Conservation (phyloP, 2,329 filamentous ascomycete genomes). For the Sporothrix humicola region DNA sequence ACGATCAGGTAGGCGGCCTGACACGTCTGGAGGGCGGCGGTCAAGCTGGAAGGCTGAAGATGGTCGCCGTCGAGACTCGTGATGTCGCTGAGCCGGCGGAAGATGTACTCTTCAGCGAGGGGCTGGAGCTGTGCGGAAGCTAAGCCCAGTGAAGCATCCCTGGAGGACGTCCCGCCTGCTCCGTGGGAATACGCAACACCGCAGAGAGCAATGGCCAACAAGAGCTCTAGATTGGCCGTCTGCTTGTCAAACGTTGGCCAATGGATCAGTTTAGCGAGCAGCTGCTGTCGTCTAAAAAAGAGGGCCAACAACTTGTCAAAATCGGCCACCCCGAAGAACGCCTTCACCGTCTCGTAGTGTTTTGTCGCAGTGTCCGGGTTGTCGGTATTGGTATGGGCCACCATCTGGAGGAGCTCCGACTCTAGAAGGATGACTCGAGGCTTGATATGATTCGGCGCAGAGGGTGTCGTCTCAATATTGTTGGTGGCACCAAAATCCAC, state of each 20-base stretch:
- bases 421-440: no score
- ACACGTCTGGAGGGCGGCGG: not conserved
- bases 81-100: not conserved
- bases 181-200: not conserved
- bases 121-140: not conserved
- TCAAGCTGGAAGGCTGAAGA: no score
- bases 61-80: no score
- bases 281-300: constrained; percentile 17
- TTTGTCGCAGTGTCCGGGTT: not conserved
- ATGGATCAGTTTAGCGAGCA: constrained; percentile 21
- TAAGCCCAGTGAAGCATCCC: not conserved
- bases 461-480: no score
- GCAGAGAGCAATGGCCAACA: constrained; percentile 19
- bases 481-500: not conserved
- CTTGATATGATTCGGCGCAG: no score
- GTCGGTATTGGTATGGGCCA: not conserved
- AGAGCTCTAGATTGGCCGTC: not conserved
- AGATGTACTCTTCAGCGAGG: constrained; percentile 12
- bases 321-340: not conserved
- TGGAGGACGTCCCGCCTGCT: not conserved
- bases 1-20: constrained; percentile 22
- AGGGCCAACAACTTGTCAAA: not conserved
- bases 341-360: not conserved
- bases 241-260: constrained; percentile 7
- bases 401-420: not conserved